Base-by-base conservation (phyloP, 768 basidiomycete genomes). In the Tulasnella sp. region DNA sequence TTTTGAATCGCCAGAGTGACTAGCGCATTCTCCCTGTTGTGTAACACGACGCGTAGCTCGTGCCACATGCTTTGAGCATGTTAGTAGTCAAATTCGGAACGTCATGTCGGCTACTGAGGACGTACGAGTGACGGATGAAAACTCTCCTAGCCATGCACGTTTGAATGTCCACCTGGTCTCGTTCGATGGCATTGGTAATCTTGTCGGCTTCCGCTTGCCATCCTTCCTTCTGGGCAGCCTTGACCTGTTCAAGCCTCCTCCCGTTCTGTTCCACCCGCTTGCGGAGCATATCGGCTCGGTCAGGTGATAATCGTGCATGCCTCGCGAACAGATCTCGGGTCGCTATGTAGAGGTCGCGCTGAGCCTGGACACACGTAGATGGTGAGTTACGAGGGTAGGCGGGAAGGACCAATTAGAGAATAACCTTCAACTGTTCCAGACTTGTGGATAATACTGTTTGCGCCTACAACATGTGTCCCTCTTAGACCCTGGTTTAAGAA, bases 141-240 rank as follows among this genome's bases (percentile, higher is more conserved):
- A 96, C 91, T 28, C 97, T 88, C 77, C 97, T 87, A 80, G 90
- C 91, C 60, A 98, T 88, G 79, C 93, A 90, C 7, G 91, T 89
- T 31, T 90, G 89, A 82, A 98, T 96, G 1, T 90, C 90, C 3
- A 91, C 91, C 84, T 97, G 94, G 85, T 98, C 97, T 82, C 92
- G 92, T 86, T 97, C 96, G 82, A 96, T 93, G 37, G 88, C 84
- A 41, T 88, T 88, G 0, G 93, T 87, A 60, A 95, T 86, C 83
- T 91, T 91, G 82, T 98, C 97, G 4, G 90, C 93, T 81, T 98
- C 95, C 46, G 92, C 91, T 83, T 94, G 90, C 95, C 95, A 97
- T 16, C 92, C 91, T 5, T 95, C 93, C 85, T 93, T 97, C 84
- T 90, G 89, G 0, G 89, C 89, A 11, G 88, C 87, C 78, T 93